phyloP scores from a whole-genome alignment of 1,139 yeast species.

The Suhomyces ambrosiae region DNA sequence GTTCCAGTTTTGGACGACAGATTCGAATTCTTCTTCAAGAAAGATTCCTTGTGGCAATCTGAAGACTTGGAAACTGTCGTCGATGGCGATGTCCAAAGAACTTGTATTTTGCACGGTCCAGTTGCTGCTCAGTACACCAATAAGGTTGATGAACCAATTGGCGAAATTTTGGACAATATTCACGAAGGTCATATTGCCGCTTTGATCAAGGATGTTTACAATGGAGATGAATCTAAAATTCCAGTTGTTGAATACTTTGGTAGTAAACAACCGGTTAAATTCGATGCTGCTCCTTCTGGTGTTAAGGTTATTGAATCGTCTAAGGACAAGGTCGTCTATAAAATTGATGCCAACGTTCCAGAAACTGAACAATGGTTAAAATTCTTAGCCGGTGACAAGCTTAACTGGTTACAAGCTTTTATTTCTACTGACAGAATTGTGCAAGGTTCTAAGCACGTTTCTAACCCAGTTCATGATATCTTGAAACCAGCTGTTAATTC shows the following conservation, averaged over 20 bases:
- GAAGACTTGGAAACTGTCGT: slow-evolving; percentile 96
- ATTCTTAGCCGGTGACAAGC: slow-evolving; percentile 74
- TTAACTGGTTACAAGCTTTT: slow-evolving; percentile 92
- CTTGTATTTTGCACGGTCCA: slow-evolving; percentile 97
- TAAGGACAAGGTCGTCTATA: slow-evolving; percentile 45
- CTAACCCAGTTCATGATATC: slow-evolving; percentile 78
- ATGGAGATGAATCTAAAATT: slow-evolving; percentile 66
- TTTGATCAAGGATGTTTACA: slow-evolving; percentile 69
- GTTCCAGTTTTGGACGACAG: slow-evolving; percentile 93
- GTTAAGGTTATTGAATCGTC: slow-evolving; percentile 36
- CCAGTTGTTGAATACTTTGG: slow-evolving; percentile 93
- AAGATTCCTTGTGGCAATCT: slow-evolving; percentile 98
- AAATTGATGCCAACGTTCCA: slow-evolving; percentile 47
- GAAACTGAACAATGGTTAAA: slow-evolving; percentile 69
- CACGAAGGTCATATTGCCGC: slow-evolving; percentile 86
- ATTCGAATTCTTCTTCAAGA: slow-evolving; percentile 95
- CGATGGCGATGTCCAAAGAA: slow-evolving; percentile 95
- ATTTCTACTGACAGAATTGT: slow-evolving; percentile 77
- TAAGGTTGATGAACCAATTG: slow-evolving; percentile 87
- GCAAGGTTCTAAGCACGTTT: slow-evolving; percentile 78
- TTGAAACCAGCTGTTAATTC: slow-evolving; percentile 73
- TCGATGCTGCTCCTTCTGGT: slow-evolving; percentile 28
- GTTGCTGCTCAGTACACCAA: slow-evolving; percentile 94
- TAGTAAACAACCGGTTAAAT: slow-evolving; percentile 51
- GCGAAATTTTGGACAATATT: slow-evolving; percentile 81